Percentiles rank a stretch among this genome's conserved stretches.
Conservation (phyloP, 768 basidiomycete genomes). For the Arthromyces matolae region DNA sequence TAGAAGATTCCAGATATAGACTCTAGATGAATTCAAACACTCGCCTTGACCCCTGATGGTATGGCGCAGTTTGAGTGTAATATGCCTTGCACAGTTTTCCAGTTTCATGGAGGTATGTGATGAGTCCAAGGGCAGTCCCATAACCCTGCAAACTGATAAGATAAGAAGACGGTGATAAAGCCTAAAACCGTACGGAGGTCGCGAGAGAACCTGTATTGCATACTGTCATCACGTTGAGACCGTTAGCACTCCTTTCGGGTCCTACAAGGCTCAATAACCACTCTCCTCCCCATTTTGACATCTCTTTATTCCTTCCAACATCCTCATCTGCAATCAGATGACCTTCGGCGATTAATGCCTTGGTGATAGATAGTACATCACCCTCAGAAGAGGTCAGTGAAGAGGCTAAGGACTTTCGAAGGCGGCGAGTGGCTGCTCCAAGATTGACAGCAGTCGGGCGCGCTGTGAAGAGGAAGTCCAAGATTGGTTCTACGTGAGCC, state of each 20-base stretch:
- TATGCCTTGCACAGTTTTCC: slow-evolving; percentile 77
- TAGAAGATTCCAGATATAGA: neutral
- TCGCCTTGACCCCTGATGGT: slow-evolving; percentile 87
- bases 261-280: slow-evolving; percentile 67
- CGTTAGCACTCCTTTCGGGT: slow-evolving; percentile 32
- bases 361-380: slow-evolving; percentile 45
- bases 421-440: slow-evolving; percentile 75
- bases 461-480: slow-evolving; percentile 76
- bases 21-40: slow-evolving; percentile 1
- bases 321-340: slow-evolving; percentile 81
- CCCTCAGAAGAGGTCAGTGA: slow-evolving; percentile 40
- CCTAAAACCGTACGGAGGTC: slow-evolving; percentile 63
- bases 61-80: slow-evolving; percentile 92
- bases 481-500: slow-evolving; percentile 50
- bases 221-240: slow-evolving; percentile 83
- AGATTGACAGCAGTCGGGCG: slow-evolving; percentile 98
- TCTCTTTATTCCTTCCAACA: slow-evolving; percentile 77
- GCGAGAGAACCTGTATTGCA: slow-evolving; percentile 98
- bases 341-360: slow-evolving; percentile 67
- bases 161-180: neutral
- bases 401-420: slow-evolving; percentile 47
- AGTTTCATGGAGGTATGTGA: slow-evolving; percentile 83
- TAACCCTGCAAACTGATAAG: slow-evolving; percentile 63
- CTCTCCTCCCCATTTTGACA: slow-evolving; percentile 81
- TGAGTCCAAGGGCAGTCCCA: slow-evolving; percentile 91